Base-by-base conservation (phyloP, 257 asterid species). In the Lithospermum erythrorhizon region DNA sequence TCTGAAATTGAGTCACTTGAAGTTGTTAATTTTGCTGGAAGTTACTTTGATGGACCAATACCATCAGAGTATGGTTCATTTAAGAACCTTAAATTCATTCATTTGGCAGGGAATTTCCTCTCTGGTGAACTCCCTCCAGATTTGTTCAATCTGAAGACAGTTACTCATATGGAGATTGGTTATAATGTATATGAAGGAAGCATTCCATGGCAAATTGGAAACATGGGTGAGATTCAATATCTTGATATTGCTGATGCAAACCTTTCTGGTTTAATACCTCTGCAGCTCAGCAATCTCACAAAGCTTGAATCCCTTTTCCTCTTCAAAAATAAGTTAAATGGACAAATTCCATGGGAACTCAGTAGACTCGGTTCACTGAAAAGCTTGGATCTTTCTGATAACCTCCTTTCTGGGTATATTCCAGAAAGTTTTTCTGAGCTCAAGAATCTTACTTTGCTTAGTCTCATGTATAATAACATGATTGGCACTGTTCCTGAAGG, bases 371-470 rank as follows among this genome's bases (percentile, higher is more conserved):
- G 15, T 58, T 25, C 81, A 48, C 88, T 93, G 62, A 72, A 74
- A 76, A 93, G 99, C 75, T 78, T 93, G 85, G 99, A 93, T 84
- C 97, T 93, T 81, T 93, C 99, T 2, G 99, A 86, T 63, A 93
- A 93, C 71, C 62, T 77, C 15, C 84, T 93, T 56, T 81, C 85
- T 49, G 99, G 99, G 6, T 59, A 78, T 15, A 76, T 93, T 47
- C 99, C 99, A 6, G 94, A 84, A 47, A 84, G 83, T 53, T 83
- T 93, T 35, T 89, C 97, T 0, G 89, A 80, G 69, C 52, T 93
- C 69, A 80, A 76, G 69, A 93, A 79, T 65, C 84, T 93, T 0
- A 81, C 59, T 57, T 53, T 93, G 70, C 76, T 93, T 70, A 89
- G 99, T 59, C 71, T 93, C 41, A 93, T 93, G 99, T 93, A 80